These are phyloP conservation scores for Tremella fuciformis DNA, from an alignment of 768 basidiomycete species.

Conservation along the genomic window DNA sequence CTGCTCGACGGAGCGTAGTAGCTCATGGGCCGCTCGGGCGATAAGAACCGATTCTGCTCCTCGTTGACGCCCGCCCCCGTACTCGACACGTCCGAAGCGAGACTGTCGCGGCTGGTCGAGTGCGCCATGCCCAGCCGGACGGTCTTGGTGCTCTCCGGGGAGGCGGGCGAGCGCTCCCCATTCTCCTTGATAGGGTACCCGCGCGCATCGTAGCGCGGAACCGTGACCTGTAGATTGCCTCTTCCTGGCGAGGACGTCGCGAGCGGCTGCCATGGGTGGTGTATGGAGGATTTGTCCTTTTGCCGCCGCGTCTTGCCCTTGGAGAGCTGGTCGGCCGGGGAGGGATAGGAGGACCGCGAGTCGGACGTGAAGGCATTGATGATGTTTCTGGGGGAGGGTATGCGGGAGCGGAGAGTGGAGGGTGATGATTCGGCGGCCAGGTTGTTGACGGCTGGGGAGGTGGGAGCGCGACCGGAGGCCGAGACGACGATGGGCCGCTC, in stretches of 20 bases:
- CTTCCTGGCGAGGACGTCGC: conserved; percentile 2
- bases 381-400: conserved; percentile 23
- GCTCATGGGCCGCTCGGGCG: conserved; percentile 13
- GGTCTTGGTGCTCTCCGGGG: conserved; percentile 8
- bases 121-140: conserved; percentile 5
- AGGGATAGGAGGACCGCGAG: conserved; percentile 20
- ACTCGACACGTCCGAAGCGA: conserved; percentile 33
- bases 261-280: conserved; percentile 4
- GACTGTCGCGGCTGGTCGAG: conserved; percentile 19
- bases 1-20: conserved; percentile 22
- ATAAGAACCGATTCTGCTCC: conserved; percentile 26
- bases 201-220: conserved; percentile 35
- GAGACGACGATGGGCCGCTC: conserved; percentile 25
- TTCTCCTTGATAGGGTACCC: conserved; percentile 35
- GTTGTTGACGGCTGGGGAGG: conserved; percentile 22
- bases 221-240: conserved; percentile 6
- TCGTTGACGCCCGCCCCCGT: conserved; percentile 39
- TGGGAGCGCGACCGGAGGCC: conserved; percentile 18
- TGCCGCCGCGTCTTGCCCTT: conserved; percentile 12
- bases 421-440: conserved; percentile 21
- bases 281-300: conserved; percentile 14
- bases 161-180: too few relatives aligned
- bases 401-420: conserved; percentile 26
- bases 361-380: conserved; percentile 22
- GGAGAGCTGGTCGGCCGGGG: conserved; percentile 14